Conservation (phyloP, 2,329 filamentous ascomycete species). For the Nannizziopsis barbatae region DNA sequence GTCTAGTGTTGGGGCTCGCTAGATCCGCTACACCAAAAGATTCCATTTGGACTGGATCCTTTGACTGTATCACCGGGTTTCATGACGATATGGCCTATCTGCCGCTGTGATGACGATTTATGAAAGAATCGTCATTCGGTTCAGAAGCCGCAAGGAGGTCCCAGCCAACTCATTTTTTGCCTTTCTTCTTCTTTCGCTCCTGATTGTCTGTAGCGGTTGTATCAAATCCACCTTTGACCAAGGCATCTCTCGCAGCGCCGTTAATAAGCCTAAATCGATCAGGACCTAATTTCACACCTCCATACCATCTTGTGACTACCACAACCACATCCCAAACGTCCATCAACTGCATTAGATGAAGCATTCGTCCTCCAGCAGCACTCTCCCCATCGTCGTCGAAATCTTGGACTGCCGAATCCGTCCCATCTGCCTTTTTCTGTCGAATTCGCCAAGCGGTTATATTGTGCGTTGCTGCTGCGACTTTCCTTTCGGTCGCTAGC, state of each 20-base stretch:
- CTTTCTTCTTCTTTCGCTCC: conserved; percentile 39
- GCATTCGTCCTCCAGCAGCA: conserved; percentile 70
- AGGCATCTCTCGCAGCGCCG: conserved; percentile 66
- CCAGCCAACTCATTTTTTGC: conserved; percentile 15
- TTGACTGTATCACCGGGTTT: too few species aligned
- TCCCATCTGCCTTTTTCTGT: conserved; percentile 20
- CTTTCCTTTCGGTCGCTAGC: conserved; percentile 69
- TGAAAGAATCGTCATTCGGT: too few species aligned
- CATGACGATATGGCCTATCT: too few species aligned
- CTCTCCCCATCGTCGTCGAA: conserved; percentile 95
- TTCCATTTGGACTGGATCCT: too few species aligned
- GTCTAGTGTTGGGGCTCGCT: too few species aligned
- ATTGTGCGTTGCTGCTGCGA: conserved; percentile 83
- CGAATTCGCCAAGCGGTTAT: conserved; percentile 88
- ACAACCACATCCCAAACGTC: conserved; percentile 87
- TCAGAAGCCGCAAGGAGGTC: background rate
- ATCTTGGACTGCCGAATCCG: conserved; percentile 61
- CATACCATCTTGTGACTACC: conserved; percentile 91
- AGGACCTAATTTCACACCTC: conserved; percentile 77
- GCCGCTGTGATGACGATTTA: too few species aligned
- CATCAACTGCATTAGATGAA: conserved; percentile 92
- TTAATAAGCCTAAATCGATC: conserved; percentile 88
- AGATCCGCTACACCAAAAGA: too few species aligned
- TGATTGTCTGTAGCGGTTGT: conserved; percentile 43
- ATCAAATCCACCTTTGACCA: conserved; percentile 64